phyloP scores from a whole-genome alignment of 2,329 filamentous ascomycete species.

The Torrubiella hemipterigena region DNA sequence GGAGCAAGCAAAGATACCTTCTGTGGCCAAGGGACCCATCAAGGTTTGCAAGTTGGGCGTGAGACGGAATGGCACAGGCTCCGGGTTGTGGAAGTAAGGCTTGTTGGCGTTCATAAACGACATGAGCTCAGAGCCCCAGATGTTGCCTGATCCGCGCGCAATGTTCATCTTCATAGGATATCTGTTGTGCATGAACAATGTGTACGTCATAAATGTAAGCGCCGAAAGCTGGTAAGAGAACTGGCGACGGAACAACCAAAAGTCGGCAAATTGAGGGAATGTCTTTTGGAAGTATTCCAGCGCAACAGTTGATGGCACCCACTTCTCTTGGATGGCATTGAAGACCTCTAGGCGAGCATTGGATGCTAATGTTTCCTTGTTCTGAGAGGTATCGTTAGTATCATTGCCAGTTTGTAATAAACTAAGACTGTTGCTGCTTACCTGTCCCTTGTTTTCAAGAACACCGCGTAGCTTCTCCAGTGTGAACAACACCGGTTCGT shows the following conservation, averaged over 20 bases:
- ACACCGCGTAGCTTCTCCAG: constrained; percentile 85
- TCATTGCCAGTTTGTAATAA: neutral
- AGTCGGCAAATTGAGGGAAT: constrained; percentile 83
- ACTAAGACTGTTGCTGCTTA: constrained; percentile 26
- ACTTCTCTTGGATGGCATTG: constrained; percentile 85
- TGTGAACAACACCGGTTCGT: constrained; percentile 87
- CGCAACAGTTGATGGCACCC: constrained; percentile 71
- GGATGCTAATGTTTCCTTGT: constrained; percentile 55
- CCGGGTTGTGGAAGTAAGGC: constrained; percentile 87
- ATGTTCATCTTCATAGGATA: constrained; percentile 95
- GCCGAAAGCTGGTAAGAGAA: constrained; percentile 94
- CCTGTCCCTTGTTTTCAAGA: constrained; percentile 51
- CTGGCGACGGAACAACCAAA: constrained; percentile 96
- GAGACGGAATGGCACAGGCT: constrained; percentile 92
- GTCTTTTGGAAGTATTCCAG: constrained; percentile 82
- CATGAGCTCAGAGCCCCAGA: constrained; percentile 93
- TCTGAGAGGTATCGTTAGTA: constrained; percentile 30
- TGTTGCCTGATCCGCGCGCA: constrained; percentile 73
- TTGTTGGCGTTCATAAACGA: constrained; percentile 75
- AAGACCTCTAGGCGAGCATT: constrained; percentile 83
- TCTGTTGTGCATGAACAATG: constrained; percentile 92
- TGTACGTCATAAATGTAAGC: constrained; percentile 96
- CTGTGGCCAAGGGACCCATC: constrained; percentile 90
- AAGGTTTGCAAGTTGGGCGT: constrained; percentile 93
- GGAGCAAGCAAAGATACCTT: constrained; percentile 90